Evolutionary conservation across 106 monocot species (phyloP).

Genomic region (Cymbidium sinense): DNA sequence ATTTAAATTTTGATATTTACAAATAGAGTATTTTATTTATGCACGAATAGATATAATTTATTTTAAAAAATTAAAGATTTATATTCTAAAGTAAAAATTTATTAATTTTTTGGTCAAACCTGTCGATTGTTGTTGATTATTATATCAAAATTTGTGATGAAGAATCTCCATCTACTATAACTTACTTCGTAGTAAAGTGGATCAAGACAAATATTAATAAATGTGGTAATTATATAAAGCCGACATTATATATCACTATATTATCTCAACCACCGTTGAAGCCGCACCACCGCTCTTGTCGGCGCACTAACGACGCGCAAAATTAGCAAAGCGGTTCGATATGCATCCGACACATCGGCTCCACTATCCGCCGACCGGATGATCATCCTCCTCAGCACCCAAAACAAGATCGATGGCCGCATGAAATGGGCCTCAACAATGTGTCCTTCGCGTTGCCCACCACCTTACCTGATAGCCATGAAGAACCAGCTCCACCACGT

Average conservation of each 20-base stretch:
- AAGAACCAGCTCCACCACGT: slow-evolving; percentile 27
- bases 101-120: slow-evolving; percentile 20
- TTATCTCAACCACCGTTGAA: slow-evolving; percentile 37
- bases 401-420: slow-evolving; percentile 54
- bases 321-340: slow-evolving; percentile 36
- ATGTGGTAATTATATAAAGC: no score
- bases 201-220: slow-evolving; percentile 58
- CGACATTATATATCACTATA: no score
- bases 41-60: background rate
- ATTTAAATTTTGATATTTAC: no score
- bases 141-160: slow-evolving; percentile 69
- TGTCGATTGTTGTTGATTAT: slow-evolving; percentile 77
- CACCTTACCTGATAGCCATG: slow-evolving; percentile 68
- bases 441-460: slow-evolving; percentile 60
- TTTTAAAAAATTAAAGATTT: background rate
- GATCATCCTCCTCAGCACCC: slow-evolving; percentile 75
- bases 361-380: slow-evolving; percentile 42
- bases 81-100: no score
- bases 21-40: background rate
- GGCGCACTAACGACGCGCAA: slow-evolving; percentile 54
- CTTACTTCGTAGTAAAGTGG: slow-evolving; percentile 73
- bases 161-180: slow-evolving; percentile 81
- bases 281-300: slow-evolving; percentile 19
- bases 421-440: slow-evolving; percentile 71
- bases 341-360: slow-evolving; percentile 23